These are phyloP conservation scores for Ballota nigra DNA, from an alignment of 257 asterid genomes.

Conservation along the genomic window DNA sequence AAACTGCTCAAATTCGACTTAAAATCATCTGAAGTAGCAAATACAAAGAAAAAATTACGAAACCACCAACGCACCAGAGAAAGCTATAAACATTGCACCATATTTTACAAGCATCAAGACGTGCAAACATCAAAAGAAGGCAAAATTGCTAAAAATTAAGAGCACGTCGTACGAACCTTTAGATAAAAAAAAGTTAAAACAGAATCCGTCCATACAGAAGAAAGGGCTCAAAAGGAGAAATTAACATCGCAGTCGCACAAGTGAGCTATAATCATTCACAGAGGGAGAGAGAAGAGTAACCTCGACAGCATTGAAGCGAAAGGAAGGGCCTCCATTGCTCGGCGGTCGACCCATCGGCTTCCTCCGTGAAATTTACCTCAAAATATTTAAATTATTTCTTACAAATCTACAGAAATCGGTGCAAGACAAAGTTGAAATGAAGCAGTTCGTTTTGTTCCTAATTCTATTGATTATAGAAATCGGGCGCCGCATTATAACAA, in stretches of 20 bases:
- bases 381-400: not conserved
- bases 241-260: not conserved
- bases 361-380: constrained; percentile 10
- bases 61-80: constrained; percentile 1
- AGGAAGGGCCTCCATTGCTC: constrained; percentile 86
- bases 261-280: not conserved
- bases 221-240: not conserved
- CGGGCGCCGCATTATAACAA: not conserved
- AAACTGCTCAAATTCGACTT: not conserved
- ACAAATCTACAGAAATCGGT: not conserved
- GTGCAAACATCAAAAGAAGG: not conserved
- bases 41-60: not conserved
- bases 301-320: constrained; percentile 86
- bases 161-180: not conserved
- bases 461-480: not conserved
- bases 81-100: not conserved
- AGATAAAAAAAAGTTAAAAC: not conserved
- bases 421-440: not conserved
- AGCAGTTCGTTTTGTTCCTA: not conserved
- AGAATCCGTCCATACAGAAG: not conserved
- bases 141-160: not conserved
- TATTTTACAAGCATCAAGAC: not conserved
- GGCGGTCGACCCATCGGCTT: constrained; percentile 85
- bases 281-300: constrained; percentile 29
- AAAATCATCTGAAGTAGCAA: not conserved